phyloP scores from a whole-genome alignment of 306 rosid genomes.

The Abrus pulchellus region DNA sequence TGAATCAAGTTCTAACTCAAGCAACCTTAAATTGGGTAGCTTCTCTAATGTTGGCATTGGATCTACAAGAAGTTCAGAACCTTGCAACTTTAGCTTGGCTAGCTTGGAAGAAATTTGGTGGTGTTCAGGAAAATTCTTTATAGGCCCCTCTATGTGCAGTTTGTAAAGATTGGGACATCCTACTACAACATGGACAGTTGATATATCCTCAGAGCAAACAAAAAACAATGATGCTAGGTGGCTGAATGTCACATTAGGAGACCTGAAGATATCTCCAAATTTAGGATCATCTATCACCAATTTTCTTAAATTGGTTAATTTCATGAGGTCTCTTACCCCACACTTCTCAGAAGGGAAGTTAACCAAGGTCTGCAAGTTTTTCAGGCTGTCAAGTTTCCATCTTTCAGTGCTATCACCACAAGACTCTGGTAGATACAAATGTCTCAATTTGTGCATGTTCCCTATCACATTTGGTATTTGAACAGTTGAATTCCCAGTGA shows the following conservation, averaged over 20 bases:
- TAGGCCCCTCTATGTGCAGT: slow-evolving; percentile 42
- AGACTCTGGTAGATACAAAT: slow-evolving; percentile 58
- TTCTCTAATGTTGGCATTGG: slow-evolving; percentile 60
- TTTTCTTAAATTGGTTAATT: slow-evolving; percentile 56
- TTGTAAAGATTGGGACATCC: slow-evolving; percentile 60
- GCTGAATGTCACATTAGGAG: slow-evolving; percentile 26
- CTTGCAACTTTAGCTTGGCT: slow-evolving; percentile 47
- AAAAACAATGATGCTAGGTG: slow-evolving; percentile 56
- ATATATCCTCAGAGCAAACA: slow-evolving; percentile 53
- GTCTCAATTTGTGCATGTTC: slow-evolving; percentile 56
- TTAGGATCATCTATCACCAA: slow-evolving; percentile 57
- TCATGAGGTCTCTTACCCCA: slow-evolving; percentile 48
- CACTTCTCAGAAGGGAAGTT: slow-evolving; percentile 59
- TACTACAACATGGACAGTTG: slow-evolving; percentile 40
- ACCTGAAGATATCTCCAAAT: slow-evolving; percentile 50
- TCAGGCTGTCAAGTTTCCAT: slow-evolving; percentile 48
- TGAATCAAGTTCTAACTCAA: slow-evolving; percentile 50
- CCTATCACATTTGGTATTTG: slow-evolving; percentile 57
- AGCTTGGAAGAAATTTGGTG: slow-evolving; percentile 49
- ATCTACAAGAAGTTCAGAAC: slow-evolving; percentile 37
- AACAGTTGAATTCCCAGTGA: slow-evolving; percentile 52
- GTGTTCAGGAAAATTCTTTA: slow-evolving; percentile 45
- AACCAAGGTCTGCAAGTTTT: slow-evolving; percentile 61
- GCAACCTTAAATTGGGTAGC: slow-evolving; percentile 57
- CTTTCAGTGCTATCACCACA: slow-evolving; percentile 40